Evolutionary conservation across 192 early-diverging fungal genomes (phyloP).

Genomic region (Kappamyces sp.): DNA sequence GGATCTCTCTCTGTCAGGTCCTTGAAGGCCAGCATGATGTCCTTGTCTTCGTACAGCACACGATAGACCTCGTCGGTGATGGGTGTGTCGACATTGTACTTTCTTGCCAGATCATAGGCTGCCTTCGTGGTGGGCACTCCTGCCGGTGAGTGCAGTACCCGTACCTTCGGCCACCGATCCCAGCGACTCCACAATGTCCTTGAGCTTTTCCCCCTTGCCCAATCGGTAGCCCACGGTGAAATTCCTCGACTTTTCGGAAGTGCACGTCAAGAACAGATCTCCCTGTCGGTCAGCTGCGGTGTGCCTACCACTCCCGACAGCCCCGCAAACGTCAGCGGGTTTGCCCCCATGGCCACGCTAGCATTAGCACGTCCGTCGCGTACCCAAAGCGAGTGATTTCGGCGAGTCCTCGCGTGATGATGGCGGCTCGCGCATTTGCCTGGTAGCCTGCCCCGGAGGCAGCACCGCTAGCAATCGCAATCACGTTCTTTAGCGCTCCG

Average conservation of each 20-base stretch:
- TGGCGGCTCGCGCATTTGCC: constrained; percentile 43
- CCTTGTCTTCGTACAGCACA: constrained; percentile 31
- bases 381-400: constrained; percentile 21
- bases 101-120: constrained; percentile 35
- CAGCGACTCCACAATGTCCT: constrained; percentile 34
- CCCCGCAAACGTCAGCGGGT: constrained; percentile 46
- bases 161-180: constrained; percentile 47
- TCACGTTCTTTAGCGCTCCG: constrained; percentile 49
- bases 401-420: constrained; percentile 39
- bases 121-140: constrained; percentile 40
- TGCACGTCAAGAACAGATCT: constrained; percentile 40
- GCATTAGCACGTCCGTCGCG: constrained; percentile 39
- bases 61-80: constrained; percentile 33
- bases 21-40: constrained; percentile 24
- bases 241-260: constrained; percentile 47
- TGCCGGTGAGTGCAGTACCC: too few species aligned
- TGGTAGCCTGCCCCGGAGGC: constrained; percentile 43
- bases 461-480: constrained; percentile 42
- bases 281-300: constrained; percentile 14
- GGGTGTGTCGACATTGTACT: constrained; percentile 38
- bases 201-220: constrained; percentile 41
- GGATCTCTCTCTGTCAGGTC: constrained; percentile 37
- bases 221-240: constrained; percentile 46
- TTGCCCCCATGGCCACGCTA: constrained; percentile 41
- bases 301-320: constrained; percentile 12